Evolutionary conservation across 2,329 filamentous ascomycete genomes (phyloP), one percentile per base, ranked within the genome.

Genomic region (Sclerotinia borealis): DNA sequence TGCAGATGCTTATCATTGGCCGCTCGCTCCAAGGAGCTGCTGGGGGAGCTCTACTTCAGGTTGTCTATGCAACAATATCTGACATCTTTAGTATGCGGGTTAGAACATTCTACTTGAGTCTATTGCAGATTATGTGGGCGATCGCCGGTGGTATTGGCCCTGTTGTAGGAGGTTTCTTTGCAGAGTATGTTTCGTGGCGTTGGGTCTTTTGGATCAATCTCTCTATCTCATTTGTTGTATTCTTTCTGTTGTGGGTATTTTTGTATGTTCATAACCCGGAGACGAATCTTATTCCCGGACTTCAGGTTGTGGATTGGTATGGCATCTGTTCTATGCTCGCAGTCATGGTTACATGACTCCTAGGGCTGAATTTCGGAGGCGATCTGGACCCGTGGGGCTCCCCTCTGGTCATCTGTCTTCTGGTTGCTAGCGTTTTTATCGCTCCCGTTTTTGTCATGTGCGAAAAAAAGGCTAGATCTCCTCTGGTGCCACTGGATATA

Each of bases 351-450:
- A 92, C 96, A 88, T 80, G 96, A 68, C 83, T 96, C 5, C 85
- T 96, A 48, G 92, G 91, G 1, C 83, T 96, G 9, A 88, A 96
- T 70, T 90, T 93, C 67, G 92, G 92, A 59, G 92, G 91, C 54
- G 83, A 90, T 55, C 79, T 80, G 37, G 85, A 84, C 67, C 86
- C 37, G 11, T 96, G 92, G 92, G 76, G 78, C 60, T 93, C 89
- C 0, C 81, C 89, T 1, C 87, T 84, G 1, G 89, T 93, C 29
- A 82, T 96, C 70, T 93, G 90, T 71, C 80, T 96, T 43, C 81
- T 96, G 67, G 77, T 93, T 59, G 92, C 93, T 68, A 91, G 92
- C 25, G 72, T 83, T 36, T 64, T 89, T 47, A 78, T 55, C 9
- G 25, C 41, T 25, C 22, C 83, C 19, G 81, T 90, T 17, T 96